Conservation (phyloP, 75 land plant species). For the Selaginella tamariscina region DNA sequence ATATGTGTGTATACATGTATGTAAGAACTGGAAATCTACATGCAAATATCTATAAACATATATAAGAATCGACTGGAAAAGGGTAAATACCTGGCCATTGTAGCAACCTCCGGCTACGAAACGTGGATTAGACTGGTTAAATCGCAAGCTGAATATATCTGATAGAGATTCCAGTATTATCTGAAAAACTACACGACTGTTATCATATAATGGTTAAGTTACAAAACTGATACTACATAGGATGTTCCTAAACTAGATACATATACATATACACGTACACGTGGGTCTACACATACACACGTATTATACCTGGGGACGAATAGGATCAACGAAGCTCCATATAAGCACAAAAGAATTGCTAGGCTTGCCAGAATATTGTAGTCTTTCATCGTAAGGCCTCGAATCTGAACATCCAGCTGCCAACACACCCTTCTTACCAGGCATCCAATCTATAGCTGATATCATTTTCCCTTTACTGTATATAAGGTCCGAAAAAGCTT, state of each 20-base stretch:
- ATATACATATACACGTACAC: no score
- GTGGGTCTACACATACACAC: no score
- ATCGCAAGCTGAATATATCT: slow-evolving; percentile 27
- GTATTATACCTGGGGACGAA: slow-evolving; percentile 36
- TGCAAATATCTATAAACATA: neutral
- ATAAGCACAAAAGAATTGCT: slow-evolving; percentile 25
- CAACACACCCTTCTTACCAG: slow-evolving; percentile 25
- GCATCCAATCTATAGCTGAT: slow-evolving; percentile 37
- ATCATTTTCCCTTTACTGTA: slow-evolving; percentile 33
- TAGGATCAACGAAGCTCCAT: slow-evolving; percentile 32
- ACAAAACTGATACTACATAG: neutral
- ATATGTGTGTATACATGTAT: neutral
- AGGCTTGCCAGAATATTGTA: slow-evolving; percentile 24
- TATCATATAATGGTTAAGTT: neutral
- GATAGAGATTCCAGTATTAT: slow-evolving; percentile 23
- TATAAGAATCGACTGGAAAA: no score
- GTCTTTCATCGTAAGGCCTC: slow-evolving; percentile 27
- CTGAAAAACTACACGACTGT: slow-evolving; percentile 11
- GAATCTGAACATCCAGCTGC: slow-evolving; percentile 28
- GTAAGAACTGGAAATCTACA: neutral
- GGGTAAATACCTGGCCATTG: slow-evolving; percentile 33
- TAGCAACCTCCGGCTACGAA: slow-evolving; percentile 32
- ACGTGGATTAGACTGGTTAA: slow-evolving; percentile 27
- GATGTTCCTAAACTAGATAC: no score
- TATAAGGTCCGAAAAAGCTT: slow-evolving; percentile 25